Evolutionary conservation across 1,284 basidiomycete species (phyloP).

Genomic region (Marasmius tenuissimus): DNA sequence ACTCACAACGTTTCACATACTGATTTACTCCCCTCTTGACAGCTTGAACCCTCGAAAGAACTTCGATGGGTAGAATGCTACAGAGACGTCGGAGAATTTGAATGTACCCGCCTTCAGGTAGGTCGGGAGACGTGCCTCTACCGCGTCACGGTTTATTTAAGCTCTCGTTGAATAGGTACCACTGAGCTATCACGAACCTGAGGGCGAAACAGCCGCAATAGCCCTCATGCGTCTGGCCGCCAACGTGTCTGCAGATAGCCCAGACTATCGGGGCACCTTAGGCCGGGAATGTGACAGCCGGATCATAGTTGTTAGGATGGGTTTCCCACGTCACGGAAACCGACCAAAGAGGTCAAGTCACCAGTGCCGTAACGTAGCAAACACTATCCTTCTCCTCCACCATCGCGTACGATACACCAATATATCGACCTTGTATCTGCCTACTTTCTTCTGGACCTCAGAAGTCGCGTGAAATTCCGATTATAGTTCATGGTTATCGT

Average conservation of each 20-base stretch:
- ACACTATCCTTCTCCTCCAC: too few relatives aligned
- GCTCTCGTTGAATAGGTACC: neutral
- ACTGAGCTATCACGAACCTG: slow-evolving; percentile 21
- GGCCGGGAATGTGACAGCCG: too few relatives aligned
- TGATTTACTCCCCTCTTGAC: neutral
- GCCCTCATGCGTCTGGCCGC: slow-evolving; percentile 35
- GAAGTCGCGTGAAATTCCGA: too few relatives aligned
- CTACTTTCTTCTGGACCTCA: too few relatives aligned
- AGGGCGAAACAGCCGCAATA: slow-evolving; percentile 29
- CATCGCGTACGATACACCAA: too few relatives aligned
- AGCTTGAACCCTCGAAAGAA: slow-evolving; percentile 5
- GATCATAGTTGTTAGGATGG: too few relatives aligned
- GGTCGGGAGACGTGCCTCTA: neutral
- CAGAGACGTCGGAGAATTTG: neutral
- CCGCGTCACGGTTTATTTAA: neutral
- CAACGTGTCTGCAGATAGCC: slow-evolving; percentile 15
- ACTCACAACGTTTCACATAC: neutral
- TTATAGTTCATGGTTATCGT: too few relatives aligned
- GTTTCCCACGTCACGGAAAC: too few relatives aligned
- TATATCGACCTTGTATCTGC: too few relatives aligned
- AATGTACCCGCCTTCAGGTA: slow-evolving; percentile 14
- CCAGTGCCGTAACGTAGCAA: too few relatives aligned
- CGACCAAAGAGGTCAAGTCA: too few relatives aligned
- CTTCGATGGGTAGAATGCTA: slow-evolving; percentile 14
- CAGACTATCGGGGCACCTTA: slow-evolving; percentile 42